These are phyloP conservation scores for Paraleonurus japonicus DNA, from an alignment of 257 asterid genomes.

Conservation along the genomic window DNA sequence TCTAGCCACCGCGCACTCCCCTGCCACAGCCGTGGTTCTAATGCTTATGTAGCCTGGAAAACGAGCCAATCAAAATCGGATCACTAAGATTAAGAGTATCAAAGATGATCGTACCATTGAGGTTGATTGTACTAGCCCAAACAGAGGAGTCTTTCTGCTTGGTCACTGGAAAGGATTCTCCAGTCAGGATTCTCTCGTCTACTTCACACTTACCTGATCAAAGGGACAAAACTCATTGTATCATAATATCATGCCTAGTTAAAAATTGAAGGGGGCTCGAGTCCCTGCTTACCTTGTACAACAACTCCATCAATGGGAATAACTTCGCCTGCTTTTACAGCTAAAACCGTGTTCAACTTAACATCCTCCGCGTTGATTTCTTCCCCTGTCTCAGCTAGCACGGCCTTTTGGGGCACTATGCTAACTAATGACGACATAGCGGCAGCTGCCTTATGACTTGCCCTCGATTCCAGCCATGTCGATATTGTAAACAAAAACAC, in stretches of 20 bases:
- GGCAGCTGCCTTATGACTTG: background rate
- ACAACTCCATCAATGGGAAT: constrained; percentile 1
- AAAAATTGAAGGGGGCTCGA: no score
- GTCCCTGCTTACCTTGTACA: background rate
- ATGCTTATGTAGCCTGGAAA: constrained; percentile 2
- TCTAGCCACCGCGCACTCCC: background rate
- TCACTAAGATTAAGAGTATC: background rate
- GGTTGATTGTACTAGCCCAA: constrained; percentile 7
- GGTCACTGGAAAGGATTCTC: background rate
- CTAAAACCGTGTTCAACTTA: background rate
- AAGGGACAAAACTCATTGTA: no score
- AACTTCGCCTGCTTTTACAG: background rate
- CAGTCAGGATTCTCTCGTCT: background rate
- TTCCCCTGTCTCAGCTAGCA: background rate
- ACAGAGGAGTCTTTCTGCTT: background rate
- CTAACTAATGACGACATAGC: background rate
- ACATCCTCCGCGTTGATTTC: background rate
- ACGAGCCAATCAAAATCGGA: background rate
- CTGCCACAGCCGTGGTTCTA: background rate
- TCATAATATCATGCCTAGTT: no score
- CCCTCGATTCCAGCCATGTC: background rate
- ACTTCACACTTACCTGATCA: background rate
- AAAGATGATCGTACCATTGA: background rate
- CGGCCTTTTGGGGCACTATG: background rate
- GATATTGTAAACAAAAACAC: background rate